A percentile compares a stretch with the other conserved stretches of the same genome.
phyloP scores from a whole-genome alignment of 345 rosid species.

The Populus alba region DNA sequence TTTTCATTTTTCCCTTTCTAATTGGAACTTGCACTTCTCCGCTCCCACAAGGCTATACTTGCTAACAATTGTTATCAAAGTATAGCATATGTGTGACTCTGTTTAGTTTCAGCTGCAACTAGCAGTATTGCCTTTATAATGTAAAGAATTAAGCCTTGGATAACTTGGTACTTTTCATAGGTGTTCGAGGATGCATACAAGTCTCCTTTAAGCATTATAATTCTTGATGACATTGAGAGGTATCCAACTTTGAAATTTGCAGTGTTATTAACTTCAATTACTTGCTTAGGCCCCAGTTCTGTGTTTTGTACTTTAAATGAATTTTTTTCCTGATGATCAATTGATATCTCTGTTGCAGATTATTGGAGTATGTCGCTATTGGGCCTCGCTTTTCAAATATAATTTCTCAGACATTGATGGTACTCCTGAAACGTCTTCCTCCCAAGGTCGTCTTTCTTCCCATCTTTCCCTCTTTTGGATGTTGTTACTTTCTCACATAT shows the following conservation, averaged over 20 bases:
- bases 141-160: neutral
- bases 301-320: neutral
- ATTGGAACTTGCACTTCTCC: neutral
- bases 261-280: neutral
- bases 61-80: neutral
- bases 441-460: constrained; percentile 59
- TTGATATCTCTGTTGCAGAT: constrained; percentile 43
- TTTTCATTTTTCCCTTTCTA: neutral
- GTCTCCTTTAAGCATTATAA: constrained; percentile 90
- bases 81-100: neutral
- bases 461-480: constrained; percentile 1
- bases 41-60: neutral
- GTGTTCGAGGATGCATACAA: constrained; percentile 98
- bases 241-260: constrained; percentile 10
- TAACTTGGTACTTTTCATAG: constrained; percentile 32
- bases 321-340: neutral
- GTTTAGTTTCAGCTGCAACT: constrained; percentile 16
- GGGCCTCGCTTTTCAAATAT: constrained; percentile 97
- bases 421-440: constrained; percentile 89
- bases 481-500: neutral
- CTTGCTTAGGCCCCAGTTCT: neutral
- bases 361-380: constrained; percentile 86
- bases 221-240: constrained; percentile 99
- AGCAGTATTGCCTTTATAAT: neutral
- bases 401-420: constrained; percentile 83